Base-by-base conservation (phyloP, 2,329 filamentous ascomycete species). In the Sporothrix inflata region DNA sequence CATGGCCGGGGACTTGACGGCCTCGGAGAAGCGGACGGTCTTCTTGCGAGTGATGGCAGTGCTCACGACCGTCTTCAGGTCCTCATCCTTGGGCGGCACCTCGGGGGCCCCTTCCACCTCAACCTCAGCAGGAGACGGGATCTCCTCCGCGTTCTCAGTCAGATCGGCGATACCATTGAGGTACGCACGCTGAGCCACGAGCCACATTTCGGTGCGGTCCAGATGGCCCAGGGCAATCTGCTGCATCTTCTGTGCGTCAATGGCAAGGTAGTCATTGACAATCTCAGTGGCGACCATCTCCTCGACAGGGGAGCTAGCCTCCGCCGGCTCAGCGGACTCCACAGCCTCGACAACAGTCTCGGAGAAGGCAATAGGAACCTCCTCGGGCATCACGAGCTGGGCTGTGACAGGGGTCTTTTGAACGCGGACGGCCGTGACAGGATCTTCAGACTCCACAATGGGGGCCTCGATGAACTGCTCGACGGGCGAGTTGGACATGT, bases 181-280 rank as follows among this genome's bases (percentile, higher is more conserved):
- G 77, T 97, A 96, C 16, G 89, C 86, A 72, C 90, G 90, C 80
- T 98, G 95, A 8, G 94, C 92, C 76, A 90, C 84, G 40, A 98
- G 87, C 95, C 95, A 98, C 60, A 93, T 82, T 77, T 92, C 91
- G 4, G 95, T 98, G 74, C 94, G 90, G 80, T 96, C 93, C 69
- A 96, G 83, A 77, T 94, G 93, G n/a, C 87, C 88, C 24, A 90
- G 84, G 8, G 92, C 90, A 57, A 87, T 86, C 75, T 91, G 85
- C 78, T 92, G 87, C 74, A 97, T 88, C 79, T 93, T 92, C 70
- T 87, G 85, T 65, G 90, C 86, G 78, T 97, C 97, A 73, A 89
- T 86, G 72, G 93, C 88, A 75, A 94, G 92, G 77, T 92, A 93
- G 75, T 92, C 90, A 57, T 86, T 86, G 34, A 90, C 85, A 51